Conservation (phyloP, 768 basidiomycete species). For the Psilocybe cyanescens region DNA sequence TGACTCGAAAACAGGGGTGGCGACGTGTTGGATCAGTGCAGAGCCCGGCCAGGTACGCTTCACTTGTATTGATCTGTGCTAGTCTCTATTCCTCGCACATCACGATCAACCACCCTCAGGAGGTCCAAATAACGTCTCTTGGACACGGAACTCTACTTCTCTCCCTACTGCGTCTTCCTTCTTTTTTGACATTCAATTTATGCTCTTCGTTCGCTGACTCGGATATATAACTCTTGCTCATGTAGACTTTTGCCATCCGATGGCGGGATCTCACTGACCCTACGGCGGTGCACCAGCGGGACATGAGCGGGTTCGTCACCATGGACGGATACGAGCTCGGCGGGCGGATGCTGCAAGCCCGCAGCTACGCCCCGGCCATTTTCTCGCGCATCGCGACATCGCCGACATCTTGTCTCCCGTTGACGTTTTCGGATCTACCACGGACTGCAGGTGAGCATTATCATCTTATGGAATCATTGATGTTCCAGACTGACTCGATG, state of each 20-base stretch:
- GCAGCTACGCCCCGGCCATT: slow-evolving; percentile 33
- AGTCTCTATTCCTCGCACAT: not conserved
- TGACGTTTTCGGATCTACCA: slow-evolving; percentile 28
- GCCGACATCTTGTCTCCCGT: slow-evolving; percentile 30
- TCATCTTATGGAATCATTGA: not conserved
- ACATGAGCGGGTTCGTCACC: slow-evolving; percentile 33
- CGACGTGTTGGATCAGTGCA: slow-evolving; percentile 33
- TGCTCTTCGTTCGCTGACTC: slow-evolving; percentile 8
- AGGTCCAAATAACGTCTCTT: not conserved
- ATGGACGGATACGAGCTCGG: slow-evolving; percentile 35
- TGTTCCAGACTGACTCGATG: slow-evolving; percentile 2
- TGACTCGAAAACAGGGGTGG: slow-evolving; percentile 25
- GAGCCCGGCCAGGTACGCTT: slow-evolving; percentile 32
- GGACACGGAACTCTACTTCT: not conserved
- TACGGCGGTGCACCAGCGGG: slow-evolving; percentile 23
- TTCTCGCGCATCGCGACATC: slow-evolving; percentile 35
- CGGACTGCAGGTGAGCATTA: slow-evolving; percentile 22
- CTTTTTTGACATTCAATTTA: slow-evolving; percentile 11
- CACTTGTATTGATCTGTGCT: not conserved
- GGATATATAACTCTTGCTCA: slow-evolving; percentile 2
- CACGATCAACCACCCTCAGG: not conserved
- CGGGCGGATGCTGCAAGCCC: slow-evolving; percentile 32
- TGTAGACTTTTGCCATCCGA: slow-evolving; percentile 32
- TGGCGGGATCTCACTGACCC: slow-evolving; percentile 31
- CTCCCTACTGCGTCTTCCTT: slow-evolving; percentile 6